Evolutionary conservation across 495 filamentous ascomycete genomes (phyloP).

Genomic region (Aspergillus sclerotioniger): DNA sequence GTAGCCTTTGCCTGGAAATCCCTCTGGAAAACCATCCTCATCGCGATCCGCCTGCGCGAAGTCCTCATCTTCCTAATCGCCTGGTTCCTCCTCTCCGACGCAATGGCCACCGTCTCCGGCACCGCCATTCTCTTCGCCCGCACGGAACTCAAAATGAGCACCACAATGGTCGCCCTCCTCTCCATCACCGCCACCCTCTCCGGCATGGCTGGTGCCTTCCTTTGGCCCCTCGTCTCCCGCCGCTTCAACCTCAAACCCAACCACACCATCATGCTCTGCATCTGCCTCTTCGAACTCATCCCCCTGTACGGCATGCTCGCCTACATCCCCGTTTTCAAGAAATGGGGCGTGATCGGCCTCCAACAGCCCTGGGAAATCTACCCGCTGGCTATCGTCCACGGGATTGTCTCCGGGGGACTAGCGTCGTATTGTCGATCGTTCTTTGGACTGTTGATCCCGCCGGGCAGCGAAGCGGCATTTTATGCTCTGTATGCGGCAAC

Average conservation of each 20-base stretch:
- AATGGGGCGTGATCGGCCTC: constrained; percentile 72
- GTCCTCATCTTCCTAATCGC: constrained; percentile 78
- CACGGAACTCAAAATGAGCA: constrained; percentile 77
- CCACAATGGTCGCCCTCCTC: constrained; percentile 72
- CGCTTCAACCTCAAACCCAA: constrained; percentile 60
- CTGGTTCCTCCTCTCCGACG: constrained; percentile 88
- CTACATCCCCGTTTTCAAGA: constrained; percentile 72
- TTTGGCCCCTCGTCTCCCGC: constrained; percentile 71
- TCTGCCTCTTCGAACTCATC: constrained; percentile 82
- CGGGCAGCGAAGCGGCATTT: constrained; percentile 88
- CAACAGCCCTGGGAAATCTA: constrained; percentile 93
- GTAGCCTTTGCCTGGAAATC: constrained; percentile 78
- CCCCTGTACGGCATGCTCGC: constrained; percentile 82
- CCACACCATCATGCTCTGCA: constrained; percentile 81
- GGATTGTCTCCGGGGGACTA: constrained; percentile 80
- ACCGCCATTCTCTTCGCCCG: constrained; percentile 93
- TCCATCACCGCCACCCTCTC: constrained; percentile 77
- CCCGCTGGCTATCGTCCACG: constrained; percentile 78
- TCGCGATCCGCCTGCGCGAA: constrained; percentile 73
- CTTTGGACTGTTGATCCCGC: constrained; percentile 81
- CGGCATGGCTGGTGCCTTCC: constrained; percentile 79
- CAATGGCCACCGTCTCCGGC: constrained; percentile 83
- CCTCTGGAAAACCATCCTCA: constrained; percentile 69
- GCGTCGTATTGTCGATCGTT: constrained; percentile 82
- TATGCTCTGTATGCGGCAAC: constrained; percentile 93